Percentiles rank a stretch among this genome's conserved stretches.
Evolutionary conservation across 208 protist species (phyloP).

Genomic region (Wallacemonas sp.): DNA sequence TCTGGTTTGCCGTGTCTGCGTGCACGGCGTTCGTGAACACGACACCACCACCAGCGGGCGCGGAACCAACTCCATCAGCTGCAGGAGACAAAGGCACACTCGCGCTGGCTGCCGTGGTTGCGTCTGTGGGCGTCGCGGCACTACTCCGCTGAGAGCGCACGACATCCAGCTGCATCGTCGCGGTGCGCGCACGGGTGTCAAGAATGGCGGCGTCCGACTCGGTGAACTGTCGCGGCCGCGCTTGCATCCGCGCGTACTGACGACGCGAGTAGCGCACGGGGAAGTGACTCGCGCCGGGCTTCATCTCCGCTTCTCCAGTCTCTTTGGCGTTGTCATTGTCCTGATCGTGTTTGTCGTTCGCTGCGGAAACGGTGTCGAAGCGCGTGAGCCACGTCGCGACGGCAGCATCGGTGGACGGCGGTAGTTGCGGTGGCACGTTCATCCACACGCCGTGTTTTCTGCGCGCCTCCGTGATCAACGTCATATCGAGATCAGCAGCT

Average conservation of each 20-base stretch:
- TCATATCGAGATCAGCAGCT: conserved; percentile 40
- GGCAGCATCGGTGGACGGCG: conserved; percentile 30
- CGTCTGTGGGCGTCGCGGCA: too few species aligned
- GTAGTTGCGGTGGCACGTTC: conserved; percentile 75
- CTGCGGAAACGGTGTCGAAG: conserved; percentile 31
- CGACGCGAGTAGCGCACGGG: conserved; percentile 14
- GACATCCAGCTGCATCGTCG: too few species aligned
- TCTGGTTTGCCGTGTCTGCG: too few species aligned
- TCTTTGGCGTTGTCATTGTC: conserved; percentile 18
- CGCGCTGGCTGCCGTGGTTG: too few species aligned
- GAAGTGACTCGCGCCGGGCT: conserved; percentile 26
- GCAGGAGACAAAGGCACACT: too few species aligned
- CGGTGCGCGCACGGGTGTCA: too few species aligned
- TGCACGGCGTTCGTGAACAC: too few species aligned
- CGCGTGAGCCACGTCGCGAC: conserved; percentile 7
- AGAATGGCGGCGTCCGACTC: too few species aligned
- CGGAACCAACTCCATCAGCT: too few species aligned
- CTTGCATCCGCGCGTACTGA: conserved; percentile 7
- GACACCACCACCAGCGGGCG: too few species aligned
- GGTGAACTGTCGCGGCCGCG: too few species aligned
- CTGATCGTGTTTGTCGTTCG: conserved; percentile 18
- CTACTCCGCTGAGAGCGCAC: too few species aligned
- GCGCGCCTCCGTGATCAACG: conserved; percentile 66
- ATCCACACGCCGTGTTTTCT: conserved; percentile 74
- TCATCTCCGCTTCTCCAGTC: not conserved